A percentile compares a stretch with the other conserved stretches of the same genome.
These are phyloP conservation scores for Arctostaphylos glauca DNA, from an alignment of 148 eudicot genomes.

Conservation along the genomic window DNA sequence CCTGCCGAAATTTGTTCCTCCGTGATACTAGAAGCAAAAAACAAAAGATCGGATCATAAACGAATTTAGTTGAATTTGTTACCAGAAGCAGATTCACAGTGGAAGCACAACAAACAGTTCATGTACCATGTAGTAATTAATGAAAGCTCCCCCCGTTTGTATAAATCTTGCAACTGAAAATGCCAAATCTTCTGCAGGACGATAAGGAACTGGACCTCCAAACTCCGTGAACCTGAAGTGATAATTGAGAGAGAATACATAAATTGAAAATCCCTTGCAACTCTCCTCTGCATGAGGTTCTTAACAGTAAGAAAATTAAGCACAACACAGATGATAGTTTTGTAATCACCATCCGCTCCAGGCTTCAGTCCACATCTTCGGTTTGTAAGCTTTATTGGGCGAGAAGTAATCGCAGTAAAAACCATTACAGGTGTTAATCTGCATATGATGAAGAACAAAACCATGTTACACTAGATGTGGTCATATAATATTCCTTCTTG, in stretches of 20 bases:
- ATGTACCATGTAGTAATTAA: constrained; percentile 86
- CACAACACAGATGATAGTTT: background rate
- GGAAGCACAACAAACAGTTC: constrained; percentile 3
- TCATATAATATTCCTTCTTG: background rate
- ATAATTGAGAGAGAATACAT: background rate
- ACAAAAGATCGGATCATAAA: background rate
- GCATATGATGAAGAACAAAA: constrained; percentile 14
- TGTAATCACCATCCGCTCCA: constrained; percentile 81
- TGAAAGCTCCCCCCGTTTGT: constrained; percentile 77
- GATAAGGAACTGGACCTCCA: constrained; percentile 73
- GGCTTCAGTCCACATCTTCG: constrained; percentile 92
- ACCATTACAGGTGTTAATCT: constrained; percentile 93
- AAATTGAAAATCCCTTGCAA: background rate
- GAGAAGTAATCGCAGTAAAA: constrained; percentile 83
- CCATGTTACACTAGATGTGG: background rate
- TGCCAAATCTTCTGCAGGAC: constrained; percentile 87
- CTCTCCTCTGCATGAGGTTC: background rate
- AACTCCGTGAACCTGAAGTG: constrained; percentile 71
- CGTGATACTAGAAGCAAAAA: constrained; percentile 52
- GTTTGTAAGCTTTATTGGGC: constrained; percentile 80
- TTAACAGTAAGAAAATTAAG: constrained; percentile 4
- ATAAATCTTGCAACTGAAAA: constrained; percentile 81
- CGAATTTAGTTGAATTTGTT: background rate
- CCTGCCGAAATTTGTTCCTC: constrained; percentile 86
- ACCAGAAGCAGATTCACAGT: background rate